phyloP scores from a whole-genome alignment of 306 rosid genomes.

The Acacia confusa region DNA sequence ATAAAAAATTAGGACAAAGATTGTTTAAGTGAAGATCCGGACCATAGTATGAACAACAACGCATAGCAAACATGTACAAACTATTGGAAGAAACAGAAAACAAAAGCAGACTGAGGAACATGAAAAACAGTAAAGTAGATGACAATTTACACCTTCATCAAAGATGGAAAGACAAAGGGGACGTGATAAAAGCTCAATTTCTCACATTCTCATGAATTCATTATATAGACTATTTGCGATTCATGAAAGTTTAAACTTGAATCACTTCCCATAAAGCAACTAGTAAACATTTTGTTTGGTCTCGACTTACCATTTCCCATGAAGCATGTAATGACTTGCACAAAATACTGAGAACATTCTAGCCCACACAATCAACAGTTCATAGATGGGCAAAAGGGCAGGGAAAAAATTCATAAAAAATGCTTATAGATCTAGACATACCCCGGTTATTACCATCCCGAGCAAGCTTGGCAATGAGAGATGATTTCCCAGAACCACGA shows the following conservation, averaged over 20 bases:
- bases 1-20: constrained; percentile 27
- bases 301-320: neutral
- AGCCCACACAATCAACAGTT: constrained; percentile 24
- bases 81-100: neutral
- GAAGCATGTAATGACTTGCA: constrained; percentile 5
- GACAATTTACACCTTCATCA: neutral
- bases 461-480: constrained; percentile 77
- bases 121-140: neutral
- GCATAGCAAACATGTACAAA: neutral
- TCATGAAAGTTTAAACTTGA: constrained; percentile 4
- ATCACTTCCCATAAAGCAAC: neutral
- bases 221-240: neutral
- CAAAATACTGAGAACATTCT: neutral
- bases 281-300: neutral
- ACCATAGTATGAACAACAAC: constrained; percentile 3
- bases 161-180: constrained; percentile 5
- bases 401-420: neutral
- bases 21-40: neutral
- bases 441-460: constrained; percentile 53
- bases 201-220: neutral
- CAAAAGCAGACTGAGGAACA: neutral
- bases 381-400: neutral
- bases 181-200: constrained; percentile 18
- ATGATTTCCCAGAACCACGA: constrained; percentile 86
- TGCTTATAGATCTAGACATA: constrained; percentile 13